phyloP scores from a whole-genome alignment of 2,329 filamentous ascomycete genomes.

The Aspergillus thermomutatus region DNA sequence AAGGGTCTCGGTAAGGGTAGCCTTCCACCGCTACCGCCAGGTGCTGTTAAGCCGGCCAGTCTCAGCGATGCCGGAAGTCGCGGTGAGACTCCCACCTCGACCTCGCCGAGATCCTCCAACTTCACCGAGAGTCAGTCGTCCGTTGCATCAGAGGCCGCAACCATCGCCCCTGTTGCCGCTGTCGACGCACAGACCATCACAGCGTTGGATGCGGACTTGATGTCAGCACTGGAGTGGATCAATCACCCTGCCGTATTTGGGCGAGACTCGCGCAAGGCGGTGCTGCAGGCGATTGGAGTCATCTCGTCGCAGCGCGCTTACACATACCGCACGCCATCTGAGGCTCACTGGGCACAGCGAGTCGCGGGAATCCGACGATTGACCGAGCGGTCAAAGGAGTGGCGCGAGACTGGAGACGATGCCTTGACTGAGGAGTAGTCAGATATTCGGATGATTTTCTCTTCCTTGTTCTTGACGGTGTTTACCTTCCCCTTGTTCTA shows the following conservation, averaged over 20 bases:
- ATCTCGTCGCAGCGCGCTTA: constrained; percentile 92
- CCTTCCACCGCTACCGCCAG: constrained; percentile 76
- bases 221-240: constrained; percentile 93
- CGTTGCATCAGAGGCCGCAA: constrained; percentile 42
- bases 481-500: constrained; percentile 8
- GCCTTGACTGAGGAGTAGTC: constrained; percentile 56
- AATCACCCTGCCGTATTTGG: constrained; percentile 93
- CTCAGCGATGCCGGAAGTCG: constrained; percentile 39
- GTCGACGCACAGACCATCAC: constrained; percentile 79
- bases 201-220: constrained; percentile 86
- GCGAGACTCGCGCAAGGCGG: constrained; percentile 89
- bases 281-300: constrained; percentile 92
- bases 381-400: constrained; percentile 81
- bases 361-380: constrained; percentile 77
- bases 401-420: constrained; percentile 82
- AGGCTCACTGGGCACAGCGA: constrained; percentile 82
- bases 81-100: constrained; percentile 35
- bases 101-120: constrained; percentile 36
- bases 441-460: not conserved
- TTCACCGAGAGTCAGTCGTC: constrained; percentile 34
- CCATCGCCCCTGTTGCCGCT: constrained; percentile 58
- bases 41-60: constrained; percentile 43
- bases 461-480: constrained; percentile 5
- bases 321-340: constrained; percentile 86
- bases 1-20: constrained; percentile 95